Base-by-base conservation (phyloP, 495 filamentous ascomycete genomes). In the Aspergillus ostianus region DNA sequence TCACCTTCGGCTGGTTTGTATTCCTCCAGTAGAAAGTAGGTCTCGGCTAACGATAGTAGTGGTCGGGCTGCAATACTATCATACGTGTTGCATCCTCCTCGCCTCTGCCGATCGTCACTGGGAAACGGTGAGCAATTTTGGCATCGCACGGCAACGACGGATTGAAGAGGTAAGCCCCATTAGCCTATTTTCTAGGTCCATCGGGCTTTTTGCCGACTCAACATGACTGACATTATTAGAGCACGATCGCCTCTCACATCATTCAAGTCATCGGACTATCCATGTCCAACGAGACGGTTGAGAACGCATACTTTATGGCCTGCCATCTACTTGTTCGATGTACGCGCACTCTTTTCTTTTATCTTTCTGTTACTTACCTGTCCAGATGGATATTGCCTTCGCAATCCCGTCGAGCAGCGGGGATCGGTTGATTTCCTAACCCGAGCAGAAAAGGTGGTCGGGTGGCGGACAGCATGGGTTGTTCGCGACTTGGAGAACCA, bases 261-360 rank as follows among this genome's bases (percentile, higher is more conserved):
- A 46, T 68, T 1, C 69, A 63, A 26, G 74, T 72, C 4, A 70
- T 77, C 18, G 74, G 74, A 13, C 61, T 77, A 2, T 73, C 72
- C 2, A 64, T 60, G 26, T 77, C 74, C 10, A 77, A 77, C 36
- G 74, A 77, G 60, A 73, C 68, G 36, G 74, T 77, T 6, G 63
- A 73, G 20, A 77, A 77, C 58, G 72, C 68, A 19, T 75, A 70
- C 50, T 77, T 77, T 30, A 75, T 77, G 67, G 69, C 68, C 15
- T 75, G 69, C 6, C 74, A 77, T 53, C 49, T 77, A 5, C 58
- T 77, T n/a, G 64, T 73, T 59, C 69, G 72, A 48, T 77, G 71
- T 77, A 58, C 10, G 73, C 61, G 51, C 51, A 20, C n/a, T 19
- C 13, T 49, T 27, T 23, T 17, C 3, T 9, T 47, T 15, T 21